Base-by-base conservation (phyloP, 2,329 filamentous ascomycete genomes). In the Truncatella angustata region DNA sequence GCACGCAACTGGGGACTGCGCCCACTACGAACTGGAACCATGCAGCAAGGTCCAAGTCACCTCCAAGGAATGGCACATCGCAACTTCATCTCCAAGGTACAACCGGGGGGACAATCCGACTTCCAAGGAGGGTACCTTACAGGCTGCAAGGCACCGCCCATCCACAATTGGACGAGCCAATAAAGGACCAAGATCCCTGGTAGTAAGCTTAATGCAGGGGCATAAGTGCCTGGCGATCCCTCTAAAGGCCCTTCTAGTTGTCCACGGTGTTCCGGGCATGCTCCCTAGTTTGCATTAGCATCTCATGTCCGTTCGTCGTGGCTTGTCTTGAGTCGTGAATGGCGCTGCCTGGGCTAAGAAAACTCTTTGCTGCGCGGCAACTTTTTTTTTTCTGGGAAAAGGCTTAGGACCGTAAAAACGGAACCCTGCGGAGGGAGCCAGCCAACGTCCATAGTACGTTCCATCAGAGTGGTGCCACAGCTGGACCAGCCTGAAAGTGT, bases 1-100 rank as follows among this genome's bases (percentile, higher is more conserved):
- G 49, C 30, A 51, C 50, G 50, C 43, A 14, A 54, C 49, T 51
- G 56, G 51, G 21, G 21, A 35, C 47, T 49, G 36, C 36, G 36
- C 36, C 36, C 18, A 20, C n/a, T 39, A 20, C 14, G 16, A 39
- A 16, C 10, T 20, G 36, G 36, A 20, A n/a, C 36, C 12, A 9
- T 20, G 10, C 36, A 32, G 28, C 7, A 32, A n/a, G n/a, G n/a
- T n/a, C 28, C 28, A 32, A 32, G 28, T 9, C 16, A 9, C 36
- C 9, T 39, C 10, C 10, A 23, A 14, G 30, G 12, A 18, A 12
- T 16, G 46, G 46, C 30, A 47, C 32, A 30, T 35, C 44, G 9
- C 44, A 47, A 47, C 26, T 47, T 34, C 44, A 26, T 32, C 26
- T n/a, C n/a, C n/a, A n/a, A n/a, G n/a, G n/a, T n/a, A n/a, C n/a